Base-by-base conservation (phyloP, 2,329 filamentous ascomycete species). In the Pseudogymnoascus sp. region DNA sequence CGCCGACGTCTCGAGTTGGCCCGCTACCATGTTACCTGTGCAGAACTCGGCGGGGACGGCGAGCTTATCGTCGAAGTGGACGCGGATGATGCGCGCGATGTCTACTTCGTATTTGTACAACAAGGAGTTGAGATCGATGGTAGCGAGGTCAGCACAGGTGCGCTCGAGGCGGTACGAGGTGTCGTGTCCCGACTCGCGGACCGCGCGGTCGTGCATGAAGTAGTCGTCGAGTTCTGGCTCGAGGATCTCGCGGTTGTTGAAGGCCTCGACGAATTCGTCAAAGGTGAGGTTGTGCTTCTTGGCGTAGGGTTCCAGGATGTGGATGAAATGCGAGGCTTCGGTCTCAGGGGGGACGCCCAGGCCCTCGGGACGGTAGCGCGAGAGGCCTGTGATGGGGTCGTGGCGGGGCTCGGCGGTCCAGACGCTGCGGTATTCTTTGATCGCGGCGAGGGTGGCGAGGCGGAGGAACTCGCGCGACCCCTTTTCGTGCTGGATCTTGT, bases 51-150 rank as follows among this genome's bases (percentile, higher is more conserved):
- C 81, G 0, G 93, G 93, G 51, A 99, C 86, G n/a, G 81, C 78
- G 4, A 99, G 83, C 69, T 84, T 87, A 75, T 97, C 93, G 63
- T 85, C 83, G 75, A 97, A 97, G 69, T 91, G 82, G 60, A 83
- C 89, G 63, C 91, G 89, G 70, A 99, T 96, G 7, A 86, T 89
- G 66, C 89, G 86, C 2, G 90, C 88, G 73, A 99, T 97, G 71
- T 99, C 95, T 31, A 87, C 87, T 77, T 99, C 95, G 73, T 97
- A 97, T 77, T 97, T 97, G 84, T 95, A 99, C 29, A 99, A 80
- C 31, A 96, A 81, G 29, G 92, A 95, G 78, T 99, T 97, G 63
- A 97, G 82, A 72, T 99, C 95, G 65, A 97, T 91, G 0, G 93
- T 97, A 10, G 93, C 95, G 26, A 97, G 80, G 73, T 97, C 86